These are phyloP conservation scores for Stromatinia cepivora DNA, from an alignment of 2,329 filamentous ascomycete species.

Conservation along the genomic window DNA sequence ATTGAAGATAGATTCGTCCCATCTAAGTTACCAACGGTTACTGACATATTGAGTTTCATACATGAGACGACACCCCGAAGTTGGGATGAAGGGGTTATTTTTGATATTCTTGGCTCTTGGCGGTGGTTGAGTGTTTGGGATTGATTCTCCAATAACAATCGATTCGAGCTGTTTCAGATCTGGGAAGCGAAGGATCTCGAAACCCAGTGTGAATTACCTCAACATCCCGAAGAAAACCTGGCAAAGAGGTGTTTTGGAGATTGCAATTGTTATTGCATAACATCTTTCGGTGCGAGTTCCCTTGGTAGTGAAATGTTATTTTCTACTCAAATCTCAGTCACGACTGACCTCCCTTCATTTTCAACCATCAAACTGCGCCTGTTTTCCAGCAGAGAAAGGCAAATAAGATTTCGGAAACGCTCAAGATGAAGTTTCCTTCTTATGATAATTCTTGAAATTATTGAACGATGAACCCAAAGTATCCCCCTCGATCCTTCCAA, in stretches of 20 bases:
- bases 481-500: too few relatives aligned
- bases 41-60: constrained; percentile 18
- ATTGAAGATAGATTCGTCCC: background rate
- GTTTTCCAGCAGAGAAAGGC: background rate
- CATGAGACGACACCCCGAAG: constrained; percentile 8
- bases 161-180: background rate
- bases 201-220: background rate
- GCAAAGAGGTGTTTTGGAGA: background rate
- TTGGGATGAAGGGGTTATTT: constrained; percentile 9
- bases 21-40: background rate
- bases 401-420: background rate
- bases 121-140: background rate
- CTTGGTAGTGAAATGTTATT: background rate
- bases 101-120: background rate
- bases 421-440: background rate
- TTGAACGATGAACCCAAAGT: too few relatives aligned
- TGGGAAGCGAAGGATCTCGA: constrained; percentile 3
- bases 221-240: background rate
- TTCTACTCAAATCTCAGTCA: background rate
- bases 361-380: background rate
- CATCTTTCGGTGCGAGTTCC: background rate
- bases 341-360: too few relatives aligned
- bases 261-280: background rate
- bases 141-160: background rate
- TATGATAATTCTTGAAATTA: too few relatives aligned